Conservation (phyloP, 2,329 filamentous ascomycete genomes). For the Lachnellula hyalina region DNA sequence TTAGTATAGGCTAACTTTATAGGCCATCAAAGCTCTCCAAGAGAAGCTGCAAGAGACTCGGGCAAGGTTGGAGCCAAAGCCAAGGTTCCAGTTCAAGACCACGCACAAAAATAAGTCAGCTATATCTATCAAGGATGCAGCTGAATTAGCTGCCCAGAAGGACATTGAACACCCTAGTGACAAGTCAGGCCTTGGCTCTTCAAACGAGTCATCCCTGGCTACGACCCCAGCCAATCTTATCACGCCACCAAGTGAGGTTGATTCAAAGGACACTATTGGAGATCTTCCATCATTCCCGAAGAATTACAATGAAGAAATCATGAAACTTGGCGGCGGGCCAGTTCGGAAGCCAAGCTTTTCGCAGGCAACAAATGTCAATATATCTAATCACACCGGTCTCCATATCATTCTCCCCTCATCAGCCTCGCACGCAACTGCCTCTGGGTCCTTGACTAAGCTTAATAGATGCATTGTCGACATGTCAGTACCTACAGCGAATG, state of each 20-base stretch:
- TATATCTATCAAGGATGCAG: constrained; percentile 51
- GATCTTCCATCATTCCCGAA: constrained; percentile 37
- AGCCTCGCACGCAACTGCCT: constrained; percentile 64
- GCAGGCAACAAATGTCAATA: constrained; percentile 53
- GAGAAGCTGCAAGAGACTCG: constrained; percentile 71
- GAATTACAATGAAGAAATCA: constrained; percentile 56
- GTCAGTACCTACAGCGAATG: constrained; percentile 57
- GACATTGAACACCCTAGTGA: constrained; percentile 35
- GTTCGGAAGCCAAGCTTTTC: constrained; percentile 61
- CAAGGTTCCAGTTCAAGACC: constrained; percentile 78
- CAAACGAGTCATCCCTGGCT: constrained; percentile 36
- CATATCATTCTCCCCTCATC: constrained; percentile 74
- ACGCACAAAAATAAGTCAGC: constrained; percentile 46
- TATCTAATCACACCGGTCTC: constrained; percentile 60
- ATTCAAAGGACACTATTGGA: constrained; percentile 35
- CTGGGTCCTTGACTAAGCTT: constrained; percentile 67
- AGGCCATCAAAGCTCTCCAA: constrained; percentile 75
- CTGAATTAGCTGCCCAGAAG: constrained; percentile 45
- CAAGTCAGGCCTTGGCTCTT: constrained; percentile 31
- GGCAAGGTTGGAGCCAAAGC: constrained; percentile 63
- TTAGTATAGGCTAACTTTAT: constrained; percentile 4
- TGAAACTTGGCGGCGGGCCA: constrained; percentile 31
- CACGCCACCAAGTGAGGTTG: constrained; percentile 21
- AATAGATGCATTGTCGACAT: constrained; percentile 73
- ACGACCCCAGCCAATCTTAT: constrained; percentile 30